Conservation (phyloP, 306 rosid species). For the Mimosa pudica region DNA sequence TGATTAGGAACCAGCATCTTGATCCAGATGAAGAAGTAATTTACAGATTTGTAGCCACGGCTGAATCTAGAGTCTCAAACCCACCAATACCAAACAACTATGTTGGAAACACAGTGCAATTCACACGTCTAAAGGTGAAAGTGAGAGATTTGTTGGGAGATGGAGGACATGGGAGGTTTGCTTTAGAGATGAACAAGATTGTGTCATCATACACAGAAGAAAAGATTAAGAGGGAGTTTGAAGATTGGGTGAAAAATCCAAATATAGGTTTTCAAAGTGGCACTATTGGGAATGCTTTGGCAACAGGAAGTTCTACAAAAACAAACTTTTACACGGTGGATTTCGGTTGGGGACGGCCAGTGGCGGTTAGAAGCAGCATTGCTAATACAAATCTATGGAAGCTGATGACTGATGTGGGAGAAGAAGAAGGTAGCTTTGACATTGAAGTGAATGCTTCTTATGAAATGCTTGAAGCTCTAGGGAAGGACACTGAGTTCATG, state of each 20-base stretch:
- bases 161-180: neutral
- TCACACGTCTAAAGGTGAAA: neutral
- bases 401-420: neutral
- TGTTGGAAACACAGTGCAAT: neutral
- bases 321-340: neutral
- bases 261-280: neutral
- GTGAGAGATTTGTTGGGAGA: neutral
- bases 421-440: neutral
- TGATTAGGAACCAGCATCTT: neutral
- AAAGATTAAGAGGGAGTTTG: neutral
- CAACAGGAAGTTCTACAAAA: neutral
- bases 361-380: neutral
- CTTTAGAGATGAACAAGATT: neutral
- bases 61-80: neutral
- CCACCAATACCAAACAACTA: neutral
- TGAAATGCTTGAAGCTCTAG: neutral
- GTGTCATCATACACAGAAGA: neutral
- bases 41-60: neutral
- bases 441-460: neutral
- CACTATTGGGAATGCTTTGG: neutral
- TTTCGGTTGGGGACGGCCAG: neutral
- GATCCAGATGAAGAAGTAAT: neutral
- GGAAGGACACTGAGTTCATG: neutral
- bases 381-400: neutral
- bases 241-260: neutral